These are phyloP conservation scores for Fusarium chlamydosporum DNA, from an alignment of 2,329 filamentous ascomycete genomes.

Conservation along the genomic window DNA sequence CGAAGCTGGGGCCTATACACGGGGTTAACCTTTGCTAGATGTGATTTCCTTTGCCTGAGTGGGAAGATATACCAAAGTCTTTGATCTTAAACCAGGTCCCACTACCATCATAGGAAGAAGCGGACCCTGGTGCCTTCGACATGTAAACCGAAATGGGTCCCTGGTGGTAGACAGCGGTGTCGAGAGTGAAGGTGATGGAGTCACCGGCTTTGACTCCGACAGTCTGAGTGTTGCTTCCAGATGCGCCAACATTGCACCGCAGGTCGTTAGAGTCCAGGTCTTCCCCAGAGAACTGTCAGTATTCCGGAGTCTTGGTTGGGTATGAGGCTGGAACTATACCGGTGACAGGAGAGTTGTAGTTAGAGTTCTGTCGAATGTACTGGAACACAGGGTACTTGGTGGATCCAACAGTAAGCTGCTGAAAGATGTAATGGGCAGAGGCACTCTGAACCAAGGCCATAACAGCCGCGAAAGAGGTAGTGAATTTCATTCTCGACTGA, in stretches of 20 bases:
- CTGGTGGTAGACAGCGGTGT: slow-evolving; percentile 23
- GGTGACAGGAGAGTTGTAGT: slow-evolving; percentile 27
- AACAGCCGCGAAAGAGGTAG: neutral
- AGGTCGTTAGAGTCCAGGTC: slow-evolving; percentile 12
- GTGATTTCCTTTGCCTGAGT: fast-evolving
- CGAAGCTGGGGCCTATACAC: neutral
- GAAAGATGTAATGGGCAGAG: slow-evolving; percentile 22
- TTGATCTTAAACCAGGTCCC: slow-evolving; percentile 27
- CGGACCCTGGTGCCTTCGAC: slow-evolving; percentile 16
- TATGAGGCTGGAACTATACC: neutral
- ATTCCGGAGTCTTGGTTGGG: fast-evolving
- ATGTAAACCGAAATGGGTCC: slow-evolving; percentile 20
- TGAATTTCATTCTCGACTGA: slow-evolving; percentile 1
- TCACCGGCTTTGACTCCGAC: slow-evolving; percentile 17
- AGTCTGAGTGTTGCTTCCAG: slow-evolving; percentile 2
- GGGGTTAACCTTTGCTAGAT: neutral
- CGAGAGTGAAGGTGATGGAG: slow-evolving; percentile 19
- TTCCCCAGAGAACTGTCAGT: fast-evolving
- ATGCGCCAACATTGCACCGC: slow-evolving; percentile 22
- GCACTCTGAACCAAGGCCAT: slow-evolving; percentile 2
- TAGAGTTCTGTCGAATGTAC: slow-evolving; percentile 26
- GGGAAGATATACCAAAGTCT: slow-evolving; percentile 6
- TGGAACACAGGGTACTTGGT: slow-evolving; percentile 13
- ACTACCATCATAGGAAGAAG: slow-evolving; percentile 1
- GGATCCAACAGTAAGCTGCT: slow-evolving; percentile 17